Conservation (phyloP, 2,329 filamentous ascomycete species). For the Geoglossum cookeanum region DNA sequence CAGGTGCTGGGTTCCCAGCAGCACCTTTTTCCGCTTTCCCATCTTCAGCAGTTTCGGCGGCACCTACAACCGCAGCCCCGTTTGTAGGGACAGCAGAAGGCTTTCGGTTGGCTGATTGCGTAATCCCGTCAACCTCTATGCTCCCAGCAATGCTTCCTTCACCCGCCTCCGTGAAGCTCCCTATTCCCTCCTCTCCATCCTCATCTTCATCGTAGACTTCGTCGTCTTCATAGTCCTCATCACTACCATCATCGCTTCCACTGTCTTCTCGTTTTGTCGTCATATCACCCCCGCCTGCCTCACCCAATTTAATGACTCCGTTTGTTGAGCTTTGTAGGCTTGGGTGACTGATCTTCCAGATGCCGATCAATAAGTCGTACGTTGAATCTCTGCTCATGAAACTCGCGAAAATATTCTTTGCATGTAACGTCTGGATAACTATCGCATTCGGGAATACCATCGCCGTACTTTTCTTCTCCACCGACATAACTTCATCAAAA, state of each 20-base stretch:
- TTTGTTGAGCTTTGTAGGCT: constrained; percentile 81
- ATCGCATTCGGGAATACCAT: constrained; percentile 94
- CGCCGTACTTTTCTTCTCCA: constrained; percentile 92
- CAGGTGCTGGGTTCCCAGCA: constrained; percentile 17
- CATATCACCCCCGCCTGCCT: constrained; percentile 62
- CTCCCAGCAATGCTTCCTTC: constrained; percentile 32
- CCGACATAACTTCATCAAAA: constrained; percentile 91
- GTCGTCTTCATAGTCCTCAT: constrained; percentile 43
- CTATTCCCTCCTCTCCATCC: constrained; percentile 49
- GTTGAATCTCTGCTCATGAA: constrained; percentile 88
- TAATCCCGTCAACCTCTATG: constrained; percentile 24
- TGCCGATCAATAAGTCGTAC: constrained; percentile 91
- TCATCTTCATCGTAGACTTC: constrained; percentile 63
- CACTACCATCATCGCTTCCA: constrained; percentile 22
- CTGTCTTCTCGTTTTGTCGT: constrained; percentile 57
- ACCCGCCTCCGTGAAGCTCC: constrained; percentile 38
- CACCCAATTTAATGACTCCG: constrained; percentile 60
- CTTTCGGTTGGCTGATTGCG: constrained; percentile 48
- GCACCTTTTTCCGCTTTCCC: constrained; percentile 27
- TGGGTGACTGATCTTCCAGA: constrained; percentile 94
- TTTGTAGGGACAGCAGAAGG: constrained; percentile 36
- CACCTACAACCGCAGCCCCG: constrained; percentile 22
- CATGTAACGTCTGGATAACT: constrained; percentile 88
- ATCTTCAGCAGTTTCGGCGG: constrained; percentile 18
- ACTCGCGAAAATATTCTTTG: constrained; percentile 88